Evolutionary conservation across 1,139 yeast genomes (phyloP).

Genomic region (Suhomyces choctaworum): DNA sequence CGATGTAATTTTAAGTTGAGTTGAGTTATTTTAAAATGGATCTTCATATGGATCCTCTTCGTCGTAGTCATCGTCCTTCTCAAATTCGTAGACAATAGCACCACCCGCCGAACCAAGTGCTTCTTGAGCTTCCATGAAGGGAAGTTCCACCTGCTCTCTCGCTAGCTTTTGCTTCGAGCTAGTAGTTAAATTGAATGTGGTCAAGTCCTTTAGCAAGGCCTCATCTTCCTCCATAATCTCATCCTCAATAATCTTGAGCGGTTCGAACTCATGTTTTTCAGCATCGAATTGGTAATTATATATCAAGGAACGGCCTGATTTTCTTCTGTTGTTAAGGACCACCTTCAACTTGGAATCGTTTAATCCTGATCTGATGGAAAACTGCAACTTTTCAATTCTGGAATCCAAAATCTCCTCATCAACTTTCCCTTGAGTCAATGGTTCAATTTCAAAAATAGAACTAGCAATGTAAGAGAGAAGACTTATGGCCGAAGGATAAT

Average conservation of each 20-base stretch:
- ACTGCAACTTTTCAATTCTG: conserved; percentile 39
- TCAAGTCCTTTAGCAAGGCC: conserved; percentile 62
- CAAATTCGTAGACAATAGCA: conserved; percentile 92
- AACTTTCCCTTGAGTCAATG: conserved; percentile 27
- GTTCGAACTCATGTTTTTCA: conserved; percentile 49
- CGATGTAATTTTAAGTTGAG: background rate
- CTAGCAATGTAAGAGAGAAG: conserved; percentile 70
- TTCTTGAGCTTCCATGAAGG: conserved; percentile 83
- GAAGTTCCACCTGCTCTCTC: conserved; percentile 82
- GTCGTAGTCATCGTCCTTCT: conserved; percentile 84
- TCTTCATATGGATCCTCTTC: conserved; percentile 98
- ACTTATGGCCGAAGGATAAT: conserved; percentile 53
- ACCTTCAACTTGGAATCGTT: conserved; percentile 51
- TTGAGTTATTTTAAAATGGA: conserved; percentile 57
- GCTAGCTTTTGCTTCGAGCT: conserved; percentile 74
- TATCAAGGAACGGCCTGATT: conserved; percentile 75
- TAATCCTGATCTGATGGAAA: conserved; percentile 47
- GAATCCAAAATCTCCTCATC: conserved; percentile 54
- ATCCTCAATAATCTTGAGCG: conserved; percentile 27
- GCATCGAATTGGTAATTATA: conserved; percentile 58
- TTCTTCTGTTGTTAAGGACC: conserved; percentile 66
- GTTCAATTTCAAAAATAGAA: conserved; percentile 60
- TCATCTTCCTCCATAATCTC: conserved; percentile 28
- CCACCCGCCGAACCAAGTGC: conserved; percentile 72
- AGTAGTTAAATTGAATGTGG: conserved; percentile 84